Evolutionary conservation across 352 stramenopile genomes (phyloP), one percentile per base, ranked within the genome.

Genomic region (Phytophthora meadii): DNA sequence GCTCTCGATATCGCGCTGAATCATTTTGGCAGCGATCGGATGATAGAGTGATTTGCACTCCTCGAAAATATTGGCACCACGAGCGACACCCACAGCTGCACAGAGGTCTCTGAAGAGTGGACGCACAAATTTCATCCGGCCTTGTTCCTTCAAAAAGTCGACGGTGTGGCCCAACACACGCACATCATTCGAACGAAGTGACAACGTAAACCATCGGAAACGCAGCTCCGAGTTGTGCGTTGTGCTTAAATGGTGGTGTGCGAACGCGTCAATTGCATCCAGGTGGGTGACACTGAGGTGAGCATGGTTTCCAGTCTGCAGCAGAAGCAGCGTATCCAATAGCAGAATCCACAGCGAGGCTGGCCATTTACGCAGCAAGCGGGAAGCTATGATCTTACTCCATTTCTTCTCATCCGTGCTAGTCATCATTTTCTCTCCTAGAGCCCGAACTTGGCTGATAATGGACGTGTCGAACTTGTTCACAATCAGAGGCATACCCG

Each of bases 401-500:
- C 77, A 86, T 17, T 52, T 69, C 11, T 65, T 30, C 1, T 46
- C 15, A 34, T 84, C 68, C 0, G 41, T 5, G 0, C 12, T 68
- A n/a, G 37, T 52, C 36, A 53, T 44, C 30, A 87, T 79, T 39
- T 68, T 62, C 32, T 87, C 72, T 24, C 67, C 79, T 19, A 87
- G 55, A 24, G 52, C 15, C 10, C 76, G 72, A 22, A 78, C 74
- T 30, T 74, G 71, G 19, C 61, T 60, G 1, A 81, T 82, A 34
- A 96, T 79, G 12, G 88, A 91, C 39, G 82, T 88, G 79, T 98
- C 92, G 62, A 98, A 97, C 40, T 81, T 78, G 30, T 87, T 84
- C 5, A 77, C 71, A 14, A 90, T 72, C 2, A 84, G 76, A 32
- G 89, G 89, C 90, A 98, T 97, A 3, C 92, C 94, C 4, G 90